These are phyloP conservation scores for Colletotrichum kahawae DNA, from an alignment of 2,329 filamentous ascomycete genomes.

Conservation along the genomic window DNA sequence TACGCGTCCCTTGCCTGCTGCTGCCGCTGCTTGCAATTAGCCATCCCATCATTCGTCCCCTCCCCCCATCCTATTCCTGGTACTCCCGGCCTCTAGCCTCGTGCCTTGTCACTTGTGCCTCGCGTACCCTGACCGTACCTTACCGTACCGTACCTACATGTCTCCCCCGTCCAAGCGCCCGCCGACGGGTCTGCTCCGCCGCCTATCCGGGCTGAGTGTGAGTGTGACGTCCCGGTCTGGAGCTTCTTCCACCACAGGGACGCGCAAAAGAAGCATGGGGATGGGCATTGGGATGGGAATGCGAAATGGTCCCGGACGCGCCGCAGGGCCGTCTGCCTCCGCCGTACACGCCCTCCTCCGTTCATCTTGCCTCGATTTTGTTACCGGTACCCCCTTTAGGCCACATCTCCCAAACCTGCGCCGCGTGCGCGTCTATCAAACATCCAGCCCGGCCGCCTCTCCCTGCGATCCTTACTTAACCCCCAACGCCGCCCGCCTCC, in stretches of 20 bases:
- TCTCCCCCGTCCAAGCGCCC: constrained; percentile 36
- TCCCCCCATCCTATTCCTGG: background rate
- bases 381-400: constrained; percentile 24
- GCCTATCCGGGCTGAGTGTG: constrained; percentile 14
- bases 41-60: constrained; percentile 16
- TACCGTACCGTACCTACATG: constrained; percentile 16
- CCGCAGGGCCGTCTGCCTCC: constrained; percentile 21
- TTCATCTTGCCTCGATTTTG: constrained; percentile 8
- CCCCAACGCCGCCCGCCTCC: constrained; percentile 12
- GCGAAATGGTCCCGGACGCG: background rate
- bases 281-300: background rate
- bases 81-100: background rate
- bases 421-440: constrained; percentile 19
- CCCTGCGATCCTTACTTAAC: constrained; percentile 22
- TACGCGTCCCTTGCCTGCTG: constrained; percentile 11
- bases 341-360: constrained; percentile 29
- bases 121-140: background rate
- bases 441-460: constrained; percentile 1
- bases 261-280: background rate
- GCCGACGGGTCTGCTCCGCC: constrained; percentile 27
- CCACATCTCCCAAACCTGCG: constrained; percentile 32
- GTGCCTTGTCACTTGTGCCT: background rate
- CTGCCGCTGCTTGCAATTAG: constrained; percentile 16
- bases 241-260: background rate
- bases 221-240: constrained; percentile 22